Evolutionary conservation across 2,329 filamentous ascomycete genomes (phyloP).

Genomic region (Pseudohalonectria lignicola): DNA sequence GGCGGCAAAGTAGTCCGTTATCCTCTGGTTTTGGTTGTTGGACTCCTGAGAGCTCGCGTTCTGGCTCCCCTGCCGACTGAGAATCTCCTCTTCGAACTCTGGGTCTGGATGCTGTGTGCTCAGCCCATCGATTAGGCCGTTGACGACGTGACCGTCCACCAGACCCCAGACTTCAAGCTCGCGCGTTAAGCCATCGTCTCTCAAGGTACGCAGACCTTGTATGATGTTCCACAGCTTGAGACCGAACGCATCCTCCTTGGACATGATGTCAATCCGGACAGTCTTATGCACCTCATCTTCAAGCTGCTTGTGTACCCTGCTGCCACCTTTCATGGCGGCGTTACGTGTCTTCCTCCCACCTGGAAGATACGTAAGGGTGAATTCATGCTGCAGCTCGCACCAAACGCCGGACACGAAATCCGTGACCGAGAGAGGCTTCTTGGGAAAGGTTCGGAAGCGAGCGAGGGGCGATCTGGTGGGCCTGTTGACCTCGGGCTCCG

Average conservation of each 20-base stretch:
- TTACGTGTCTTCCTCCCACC: slow-evolving; percentile 67
- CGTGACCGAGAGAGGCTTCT: slow-evolving; percentile 73
- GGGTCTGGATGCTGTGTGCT: slow-evolving; percentile 67
- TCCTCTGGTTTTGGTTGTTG: slow-evolving; percentile 5
- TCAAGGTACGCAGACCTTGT: slow-evolving; percentile 66
- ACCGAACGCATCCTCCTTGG: slow-evolving; percentile 73
- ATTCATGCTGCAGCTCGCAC: slow-evolving; percentile 94
- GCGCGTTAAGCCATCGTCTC: slow-evolving; percentile 59
- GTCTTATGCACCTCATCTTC: slow-evolving; percentile 78
- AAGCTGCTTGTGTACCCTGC: slow-evolving; percentile 66
- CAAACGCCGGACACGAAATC: slow-evolving; percentile 84
- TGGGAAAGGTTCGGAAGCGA: slow-evolving; percentile 66
- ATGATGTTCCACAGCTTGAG: slow-evolving; percentile 84
- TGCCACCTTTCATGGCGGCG: slow-evolving; percentile 73
- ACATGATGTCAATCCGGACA: slow-evolving; percentile 60
- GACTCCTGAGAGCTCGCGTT: slow-evolving; percentile 12
- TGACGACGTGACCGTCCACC: slow-evolving; percentile 71
- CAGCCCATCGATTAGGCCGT: slow-evolving; percentile 81
- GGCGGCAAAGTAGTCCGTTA: slow-evolving; percentile 11
- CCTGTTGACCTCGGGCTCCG: not conserved
- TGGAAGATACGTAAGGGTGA: slow-evolving; percentile 61
- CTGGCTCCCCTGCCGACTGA: slow-evolving; percentile 23
- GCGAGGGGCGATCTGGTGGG: slow-evolving; percentile 49
- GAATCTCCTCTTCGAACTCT: slow-evolving; percentile 52
- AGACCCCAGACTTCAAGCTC: slow-evolving; percentile 80